phyloP scores from a whole-genome alignment of 179 eudicot species.

The Gypsophila paniculata region DNA sequence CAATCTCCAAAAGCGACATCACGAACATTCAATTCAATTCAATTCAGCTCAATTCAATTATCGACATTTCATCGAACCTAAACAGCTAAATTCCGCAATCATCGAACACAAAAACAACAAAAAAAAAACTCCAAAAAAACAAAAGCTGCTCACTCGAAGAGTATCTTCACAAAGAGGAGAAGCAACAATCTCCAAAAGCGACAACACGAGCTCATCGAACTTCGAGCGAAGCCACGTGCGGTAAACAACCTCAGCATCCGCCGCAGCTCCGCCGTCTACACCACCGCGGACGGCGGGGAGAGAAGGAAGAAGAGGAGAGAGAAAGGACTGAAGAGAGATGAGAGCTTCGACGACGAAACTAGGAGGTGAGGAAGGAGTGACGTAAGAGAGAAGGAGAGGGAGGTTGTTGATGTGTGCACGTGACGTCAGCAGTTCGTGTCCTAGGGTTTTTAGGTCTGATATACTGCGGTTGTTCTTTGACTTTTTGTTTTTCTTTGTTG shows the following conservation, averaged over 20 bases:
- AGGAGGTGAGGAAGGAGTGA: slow-evolving; percentile 53
- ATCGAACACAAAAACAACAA: not conserved
- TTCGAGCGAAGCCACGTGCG: slow-evolving; percentile 78
- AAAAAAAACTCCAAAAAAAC: not conserved
- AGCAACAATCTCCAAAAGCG: slow-evolving; percentile 42
- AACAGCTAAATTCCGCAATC: not conserved
- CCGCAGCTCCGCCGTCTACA: not conserved
- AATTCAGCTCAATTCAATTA: not conserved
- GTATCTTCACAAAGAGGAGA: slow-evolving; percentile 42
- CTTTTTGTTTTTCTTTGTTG: slow-evolving; percentile 14
- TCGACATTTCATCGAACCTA: not conserved
- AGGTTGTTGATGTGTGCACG: slow-evolving; percentile 68
- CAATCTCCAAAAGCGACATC: too few relatives aligned
- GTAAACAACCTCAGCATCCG: slow-evolving; percentile 60
- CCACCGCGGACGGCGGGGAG: slow-evolving; percentile 24
- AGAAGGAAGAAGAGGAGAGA: slow-evolving; percentile 60
- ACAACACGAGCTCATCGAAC: slow-evolving; percentile 55
- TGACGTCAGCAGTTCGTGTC: slow-evolving; percentile 61
- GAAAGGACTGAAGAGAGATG: slow-evolving; percentile 76
- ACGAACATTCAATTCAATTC: too few relatives aligned
- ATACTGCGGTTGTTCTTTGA: slow-evolving; percentile 34
- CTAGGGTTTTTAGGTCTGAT: slow-evolving; percentile 54
- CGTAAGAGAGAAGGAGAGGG: slow-evolving; percentile 52
- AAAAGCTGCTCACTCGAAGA: not conserved
- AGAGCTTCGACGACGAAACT: slow-evolving; percentile 58